Evolutionary conservation across 768 basidiomycete genomes (phyloP), one percentile per base, ranked within the genome.

Genomic region (Tylopilus subfusipes): DNA sequence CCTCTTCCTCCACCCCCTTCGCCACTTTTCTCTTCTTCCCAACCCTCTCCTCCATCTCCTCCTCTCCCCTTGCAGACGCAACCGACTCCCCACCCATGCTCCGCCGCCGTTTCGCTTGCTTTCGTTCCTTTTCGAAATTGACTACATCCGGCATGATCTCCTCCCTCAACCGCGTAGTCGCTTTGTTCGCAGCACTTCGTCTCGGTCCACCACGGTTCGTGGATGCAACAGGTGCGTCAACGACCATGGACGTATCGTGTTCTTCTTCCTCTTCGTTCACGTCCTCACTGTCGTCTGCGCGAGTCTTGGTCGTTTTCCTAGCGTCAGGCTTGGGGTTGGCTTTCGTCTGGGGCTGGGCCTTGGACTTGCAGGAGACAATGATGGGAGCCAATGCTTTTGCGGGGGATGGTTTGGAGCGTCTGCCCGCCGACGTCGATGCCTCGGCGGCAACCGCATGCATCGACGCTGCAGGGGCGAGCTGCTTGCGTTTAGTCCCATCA

Each of bases 121-220:
- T 80, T 75, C 81, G 76, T 72, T 93, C 85, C 60, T 80, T 79
- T 66, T 91, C 82, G 62, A 78, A 93, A 53, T 75, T 80, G 38
- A 84, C 59, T 3, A 90, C 76, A 59, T 93, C 91, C 0, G 90
- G 90, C 84, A 93, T 92, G 53, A 93, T 73, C 48, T 74, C 72
- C 9, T 79, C 73, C 42, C 73, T 74, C 45, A 83, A 60, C 39
- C 72, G 72, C 47, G 72, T 69, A 4, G 68, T 73, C 10, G 82
- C 82, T 50, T 72, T 81, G 69, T 64, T 84, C 56, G 73, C 82
- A 64, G 76, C 93, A 59, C 71, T 75, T 61, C 77, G 84, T 72
- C 75, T 24, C 69, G 53, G 55, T n/a, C 66, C 64, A 1, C 45
- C 46, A 30, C 64, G 68, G 16, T 50, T 51, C 12, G 47, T 50